Evolutionary conservation across 768 basidiomycete species (phyloP), one percentile per base, ranked within the genome.

Genomic region (Agaricus subrufescens): DNA sequence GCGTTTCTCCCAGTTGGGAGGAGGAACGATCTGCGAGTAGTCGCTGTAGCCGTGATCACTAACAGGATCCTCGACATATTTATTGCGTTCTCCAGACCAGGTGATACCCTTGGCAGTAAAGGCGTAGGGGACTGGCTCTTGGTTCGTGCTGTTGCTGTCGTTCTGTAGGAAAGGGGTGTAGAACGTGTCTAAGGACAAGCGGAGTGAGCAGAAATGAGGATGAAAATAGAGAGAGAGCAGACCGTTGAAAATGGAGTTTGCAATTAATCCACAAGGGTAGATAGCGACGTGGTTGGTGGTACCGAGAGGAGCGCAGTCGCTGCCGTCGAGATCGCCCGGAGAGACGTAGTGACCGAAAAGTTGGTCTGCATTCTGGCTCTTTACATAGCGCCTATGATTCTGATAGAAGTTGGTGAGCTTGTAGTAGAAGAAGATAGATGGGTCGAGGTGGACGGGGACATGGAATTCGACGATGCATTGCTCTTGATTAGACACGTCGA

Each of bases 201-300:
- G 39, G 58, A 48, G 46, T 12, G 27, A 30, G 46, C 26, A 61
- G 30, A 39, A 52, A 38, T 52, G 27, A 44, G 37, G 30, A 29
- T 2, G 4, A 19, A 29, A 38, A 9, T 40, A 30, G 34, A 12
- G 42, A 55, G 37, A 44, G 31, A 23, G 61, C 82, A 37, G 48
- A 91, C 94, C 95, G 65, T 99, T 99, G 77, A 98, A 99, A 9
- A 94, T 39, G 1, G 94, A 97, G 72, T 99, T 99, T 45, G 97
- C 97, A 60, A 99, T 96, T 60, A 99, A 76, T 40, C 97, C 97
- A 62, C 97, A 99, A 1, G 97, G 97, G 65, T 95, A 99, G 67
- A 94, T 83, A 8, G 81, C 75, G 64, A 79, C 83, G 56, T 72
- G 71, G 50, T 78, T 70, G 5, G 71, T 70, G 4, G 75, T 66